These are phyloP conservation scores for Hyaloscypha variabilis DNA, from an alignment of 495 filamentous ascomycete genomes.

Conservation along the genomic window DNA sequence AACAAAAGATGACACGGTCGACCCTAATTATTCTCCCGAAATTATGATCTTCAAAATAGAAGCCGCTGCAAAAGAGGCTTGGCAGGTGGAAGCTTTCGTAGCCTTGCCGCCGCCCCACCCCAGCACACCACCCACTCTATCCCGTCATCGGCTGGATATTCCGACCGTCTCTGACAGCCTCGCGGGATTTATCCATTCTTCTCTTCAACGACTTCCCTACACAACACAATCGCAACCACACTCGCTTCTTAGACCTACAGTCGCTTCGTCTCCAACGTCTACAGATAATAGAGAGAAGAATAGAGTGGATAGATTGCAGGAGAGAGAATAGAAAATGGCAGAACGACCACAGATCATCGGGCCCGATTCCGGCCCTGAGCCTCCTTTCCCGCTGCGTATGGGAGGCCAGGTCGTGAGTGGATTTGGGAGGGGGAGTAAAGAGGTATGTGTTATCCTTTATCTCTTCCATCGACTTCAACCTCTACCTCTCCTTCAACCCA, in stretches of 20 bases:
- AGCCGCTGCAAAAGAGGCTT: background rate
- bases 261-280: background rate
- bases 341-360: constrained; percentile 65
- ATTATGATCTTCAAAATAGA: background rate
- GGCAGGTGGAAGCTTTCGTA: background rate
- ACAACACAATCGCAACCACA: no score
- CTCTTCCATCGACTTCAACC: background rate
- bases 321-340: background rate
- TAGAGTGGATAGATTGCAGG: background rate
- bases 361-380: constrained; percentile 65
- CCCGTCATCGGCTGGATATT: constrained; percentile 3
- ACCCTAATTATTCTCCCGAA: no score
- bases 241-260: background rate
- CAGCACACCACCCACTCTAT: no score
- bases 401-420: constrained; percentile 86
- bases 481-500: constrained; percentile 3
- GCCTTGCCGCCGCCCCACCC: background rate
- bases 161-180: constrained; percentile 10
- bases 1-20: no score
- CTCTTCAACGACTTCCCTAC: background rate
- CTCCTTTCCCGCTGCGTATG: constrained; percentile 81
- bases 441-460: constrained; percentile 51
- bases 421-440: constrained; percentile 91
- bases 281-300: background rate
- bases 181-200: background rate